Percentiles rank a stretch among this genome's conserved stretches.
Evolutionary conservation across 2,329 filamentous ascomycete species (phyloP).

Genomic region (Helminthosporium solani): DNA sequence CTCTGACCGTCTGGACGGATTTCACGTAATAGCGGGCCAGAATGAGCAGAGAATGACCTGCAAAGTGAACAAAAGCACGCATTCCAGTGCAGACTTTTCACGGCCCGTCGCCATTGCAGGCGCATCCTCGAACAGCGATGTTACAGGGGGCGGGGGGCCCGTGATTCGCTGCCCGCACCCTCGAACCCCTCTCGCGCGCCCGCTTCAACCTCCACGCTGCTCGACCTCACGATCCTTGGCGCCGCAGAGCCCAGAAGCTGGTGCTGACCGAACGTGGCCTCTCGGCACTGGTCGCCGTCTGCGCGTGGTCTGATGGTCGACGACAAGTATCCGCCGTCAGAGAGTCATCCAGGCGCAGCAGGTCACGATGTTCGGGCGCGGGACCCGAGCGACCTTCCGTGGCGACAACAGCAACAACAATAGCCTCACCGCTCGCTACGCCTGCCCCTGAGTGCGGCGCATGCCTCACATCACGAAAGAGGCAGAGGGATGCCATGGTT

Average conservation of each 20-base stretch:
- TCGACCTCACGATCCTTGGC: conserved; percentile 35
- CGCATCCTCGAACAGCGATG: too few relatives aligned
- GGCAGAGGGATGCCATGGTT: background rate
- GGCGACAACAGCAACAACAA: conserved; percentile 8
- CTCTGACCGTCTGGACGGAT: too few relatives aligned
- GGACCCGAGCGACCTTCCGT: conserved; percentile 9
- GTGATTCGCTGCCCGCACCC: conserved; percentile 3
- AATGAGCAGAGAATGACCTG: conserved; percentile 15
- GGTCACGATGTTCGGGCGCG: conserved; percentile 16
- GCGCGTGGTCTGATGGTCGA: conserved; percentile 28
- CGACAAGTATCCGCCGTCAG: background rate
- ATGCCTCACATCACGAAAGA: background rate
- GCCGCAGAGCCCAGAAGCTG: conserved; percentile 2
- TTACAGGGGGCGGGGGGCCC: background rate
- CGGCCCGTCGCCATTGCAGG: conserved; percentile 12
- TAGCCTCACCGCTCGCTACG: conserved; percentile 31
- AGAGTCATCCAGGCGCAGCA: conserved; percentile 14
- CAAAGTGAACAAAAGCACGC: conserved; percentile 19
- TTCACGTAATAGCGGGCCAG: conserved; percentile 29
- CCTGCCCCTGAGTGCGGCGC: conserved; percentile 10
- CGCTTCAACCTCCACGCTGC: background rate
- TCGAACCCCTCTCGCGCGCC: background rate
- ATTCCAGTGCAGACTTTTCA: conserved; percentile 24
- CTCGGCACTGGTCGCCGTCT: conserved; percentile 21
- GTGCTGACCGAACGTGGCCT: conserved; percentile 28